A percentile compares a stretch with the other conserved stretches of the same genome.
Conservation (phyloP, 495 filamentous ascomycete species). For the Lophiostoma macrostomum region DNA sequence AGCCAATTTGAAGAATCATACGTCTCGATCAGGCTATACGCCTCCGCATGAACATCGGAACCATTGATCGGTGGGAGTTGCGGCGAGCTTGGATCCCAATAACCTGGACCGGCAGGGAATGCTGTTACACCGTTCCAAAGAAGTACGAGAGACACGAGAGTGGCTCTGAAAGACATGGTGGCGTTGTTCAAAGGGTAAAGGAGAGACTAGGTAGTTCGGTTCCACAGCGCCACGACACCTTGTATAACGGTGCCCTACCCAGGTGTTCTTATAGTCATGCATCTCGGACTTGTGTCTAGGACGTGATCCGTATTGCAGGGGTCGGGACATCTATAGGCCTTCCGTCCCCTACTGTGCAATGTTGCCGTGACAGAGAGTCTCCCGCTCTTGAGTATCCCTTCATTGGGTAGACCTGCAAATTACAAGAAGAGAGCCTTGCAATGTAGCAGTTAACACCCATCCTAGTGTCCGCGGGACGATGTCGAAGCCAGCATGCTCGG, state of each 20-base stretch:
- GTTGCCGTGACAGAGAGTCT: slow-evolving; percentile 1
- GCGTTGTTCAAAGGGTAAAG: not conserved
- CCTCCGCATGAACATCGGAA: slow-evolving; percentile 12
- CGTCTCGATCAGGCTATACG: slow-evolving; percentile 19
- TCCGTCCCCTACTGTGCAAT: not conserved
- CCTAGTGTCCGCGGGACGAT: slow-evolving; percentile 2
- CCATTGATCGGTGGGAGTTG: slow-evolving; percentile 10
- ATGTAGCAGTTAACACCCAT: slow-evolving; percentile 16
- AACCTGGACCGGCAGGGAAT: slow-evolving; percentile 14
- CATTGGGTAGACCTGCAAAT: slow-evolving; percentile 10
- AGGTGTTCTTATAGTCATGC: slow-evolving; percentile 16
- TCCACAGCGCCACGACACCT: not conserved
- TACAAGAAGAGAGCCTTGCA: slow-evolving; percentile 11
- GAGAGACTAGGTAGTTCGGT: not conserved
- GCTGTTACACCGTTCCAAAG: slow-evolving; percentile 16
- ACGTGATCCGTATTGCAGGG: not conserved
- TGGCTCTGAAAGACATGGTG: slow-evolving; percentile 19
- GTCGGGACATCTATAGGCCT: not conserved
- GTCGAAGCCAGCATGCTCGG: slow-evolving; percentile 2
- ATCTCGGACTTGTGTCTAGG: not conserved
- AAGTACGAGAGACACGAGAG: slow-evolving; percentile 14
- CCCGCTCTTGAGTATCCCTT: not conserved
- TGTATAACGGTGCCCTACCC: not conserved
- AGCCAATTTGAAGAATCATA: slow-evolving; percentile 33
- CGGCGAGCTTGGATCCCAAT: too few species aligned